phyloP scores from a whole-genome alignment of 176 grass and related monocot species.

The Triticum timopheevii region DNA sequence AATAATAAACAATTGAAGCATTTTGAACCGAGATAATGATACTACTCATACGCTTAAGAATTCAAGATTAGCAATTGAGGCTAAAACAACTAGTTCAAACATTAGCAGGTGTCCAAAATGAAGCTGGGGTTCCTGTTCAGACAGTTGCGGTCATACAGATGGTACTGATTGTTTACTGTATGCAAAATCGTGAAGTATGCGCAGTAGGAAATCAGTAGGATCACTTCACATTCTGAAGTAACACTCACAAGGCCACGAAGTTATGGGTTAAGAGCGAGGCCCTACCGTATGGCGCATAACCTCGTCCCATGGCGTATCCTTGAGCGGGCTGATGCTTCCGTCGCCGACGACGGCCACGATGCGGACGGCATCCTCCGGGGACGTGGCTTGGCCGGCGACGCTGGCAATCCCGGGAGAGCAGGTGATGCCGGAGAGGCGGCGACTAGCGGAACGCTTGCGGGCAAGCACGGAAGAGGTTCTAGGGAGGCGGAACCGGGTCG shows the following conservation, averaged over 20 bases:
- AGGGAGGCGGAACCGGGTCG: neutral
- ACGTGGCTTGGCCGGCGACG: neutral
- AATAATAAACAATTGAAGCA: neutral
- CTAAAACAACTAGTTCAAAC: neutral
- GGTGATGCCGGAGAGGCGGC: neutral
- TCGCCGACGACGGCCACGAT: slow-evolving; percentile 71
- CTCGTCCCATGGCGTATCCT: slow-evolving; percentile 71
- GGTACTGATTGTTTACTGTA: neutral
- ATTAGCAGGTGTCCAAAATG: neutral
- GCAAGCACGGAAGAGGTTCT: neutral
- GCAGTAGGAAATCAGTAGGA: neutral
- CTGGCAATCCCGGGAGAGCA: neutral
- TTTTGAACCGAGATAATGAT: neutral
- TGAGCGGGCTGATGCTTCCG: slow-evolving; percentile 69
- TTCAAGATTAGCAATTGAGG: neutral
- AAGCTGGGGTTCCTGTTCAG: neutral
- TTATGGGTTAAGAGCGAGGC: slow-evolving; percentile 1
- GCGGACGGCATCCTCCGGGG: slow-evolving; percentile 21
- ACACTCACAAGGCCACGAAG: too few species aligned
- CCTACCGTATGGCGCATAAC: slow-evolving; percentile 88
- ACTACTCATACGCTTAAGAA: neutral
- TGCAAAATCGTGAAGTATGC: neutral
- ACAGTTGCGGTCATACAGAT: neutral
- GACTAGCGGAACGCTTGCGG: neutral
- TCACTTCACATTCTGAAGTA: neutral